Base-by-base conservation (phyloP, 2,329 filamentous ascomycete species). In the Pseudogymnoascus sp. region DNA sequence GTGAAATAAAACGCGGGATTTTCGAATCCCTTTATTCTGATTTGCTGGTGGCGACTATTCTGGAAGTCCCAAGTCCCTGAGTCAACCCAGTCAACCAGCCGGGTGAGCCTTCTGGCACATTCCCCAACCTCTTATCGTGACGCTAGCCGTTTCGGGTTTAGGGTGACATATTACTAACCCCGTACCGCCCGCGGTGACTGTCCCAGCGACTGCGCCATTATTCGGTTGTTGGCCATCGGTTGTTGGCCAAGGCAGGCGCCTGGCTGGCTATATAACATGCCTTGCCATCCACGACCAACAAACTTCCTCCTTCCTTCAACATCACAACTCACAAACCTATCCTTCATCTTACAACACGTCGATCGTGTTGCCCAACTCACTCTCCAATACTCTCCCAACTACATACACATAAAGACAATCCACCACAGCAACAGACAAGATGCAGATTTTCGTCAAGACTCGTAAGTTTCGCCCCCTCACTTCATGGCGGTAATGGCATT, bases 371-470 rank as follows among this genome's bases (percentile, higher is more conserved):
- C 64, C 62, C 68, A 67, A 65, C 64, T 62, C 66, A 63, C 63
- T 39, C 47, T 37, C n/a, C 61, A 60, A 63, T 65, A 62, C 40
- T 39, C 29, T 29, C 62, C 21, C 31, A 5, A 63, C 51, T 51
- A 63, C 36, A 51, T 54, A 66, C 61, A 63, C 18, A 26, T 16
- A 62, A 63, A 16, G 23, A 39, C n/a, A 23, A 61, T 60, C 39
- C 62, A 60, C 23, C 47, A 63, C 62, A 60, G n/a, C 31, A 63
- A 26, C 51, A 62, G 11, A 64, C 65, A 71, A 65, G 78, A 96
- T 96, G 93, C 93, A 96, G 85, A 96, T 97, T 84, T 97, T 96
- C 79, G 93, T 96, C 74, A 96, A 96, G 88, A 96, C 92, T 72
- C 85, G 88, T 91, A 82, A 84, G 88, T 88, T 88, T 72, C 37